Evolutionary conservation across 208 protist species (phyloP).

Genomic region (Acanthamoeba royreba): DNA sequence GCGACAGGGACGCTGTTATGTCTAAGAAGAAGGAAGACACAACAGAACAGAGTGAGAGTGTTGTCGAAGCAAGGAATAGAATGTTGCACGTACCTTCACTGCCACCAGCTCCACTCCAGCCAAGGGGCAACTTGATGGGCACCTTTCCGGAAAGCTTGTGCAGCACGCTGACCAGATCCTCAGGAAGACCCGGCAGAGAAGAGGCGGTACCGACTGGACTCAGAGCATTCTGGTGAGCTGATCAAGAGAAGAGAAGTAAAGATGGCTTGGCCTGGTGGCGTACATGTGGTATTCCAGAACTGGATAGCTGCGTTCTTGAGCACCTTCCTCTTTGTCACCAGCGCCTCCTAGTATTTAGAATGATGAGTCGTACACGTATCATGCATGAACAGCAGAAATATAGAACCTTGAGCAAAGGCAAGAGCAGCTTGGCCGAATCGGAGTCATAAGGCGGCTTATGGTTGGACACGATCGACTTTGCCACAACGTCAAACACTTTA

Average conservation of each 20-base stretch:
- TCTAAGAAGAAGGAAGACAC: background rate
- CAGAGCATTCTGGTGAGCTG: background rate
- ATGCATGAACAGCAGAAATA: too few species aligned
- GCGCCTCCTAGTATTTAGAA: background rate
- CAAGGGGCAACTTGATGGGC: background rate
- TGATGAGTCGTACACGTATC: too few species aligned
- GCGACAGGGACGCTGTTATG: background rate
- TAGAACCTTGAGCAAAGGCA: background rate
- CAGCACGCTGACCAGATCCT: background rate
- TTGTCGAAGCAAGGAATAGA: background rate
- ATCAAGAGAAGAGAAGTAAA: background rate
- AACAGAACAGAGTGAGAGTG: background rate
- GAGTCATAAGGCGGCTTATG: background rate
- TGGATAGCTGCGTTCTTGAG: background rate
- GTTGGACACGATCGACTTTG: background rate
- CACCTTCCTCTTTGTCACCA: background rate
- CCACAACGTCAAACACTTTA: background rate
- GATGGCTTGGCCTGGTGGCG: too few species aligned
- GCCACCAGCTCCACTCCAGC: background rate
- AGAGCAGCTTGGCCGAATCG: background rate
- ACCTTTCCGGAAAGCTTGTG: background rate
- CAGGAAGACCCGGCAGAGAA: background rate
- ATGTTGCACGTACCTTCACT: background rate
- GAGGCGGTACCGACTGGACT: background rate
- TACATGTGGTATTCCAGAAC: background rate